phyloP scores from a whole-genome alignment of 2,329 filamentous ascomycete genomes.

The Colletotrichum kahawae region DNA sequence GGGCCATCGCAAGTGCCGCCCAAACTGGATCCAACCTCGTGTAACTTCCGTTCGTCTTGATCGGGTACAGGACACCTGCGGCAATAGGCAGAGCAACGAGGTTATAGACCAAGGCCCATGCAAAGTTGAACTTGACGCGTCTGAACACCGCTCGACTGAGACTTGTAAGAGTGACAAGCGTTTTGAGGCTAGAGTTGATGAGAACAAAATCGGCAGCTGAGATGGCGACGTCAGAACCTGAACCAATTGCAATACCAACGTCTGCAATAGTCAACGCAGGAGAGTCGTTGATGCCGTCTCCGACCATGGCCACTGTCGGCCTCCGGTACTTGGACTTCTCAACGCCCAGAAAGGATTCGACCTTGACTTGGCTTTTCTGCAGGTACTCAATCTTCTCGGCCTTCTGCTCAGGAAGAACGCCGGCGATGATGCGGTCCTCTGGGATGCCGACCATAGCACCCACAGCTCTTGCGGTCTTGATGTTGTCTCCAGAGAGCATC shows the following conservation, averaged over 20 bases:
- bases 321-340: conserved; percentile 39
- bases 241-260: conserved; percentile 83
- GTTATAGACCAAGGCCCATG: conserved; percentile 86
- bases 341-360: not conserved
- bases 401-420: conserved; percentile 86
- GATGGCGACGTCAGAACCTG: conserved; percentile 84
- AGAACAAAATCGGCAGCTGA: conserved; percentile 83
- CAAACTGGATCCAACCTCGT: conserved; percentile 78
- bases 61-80: conserved; percentile 75
- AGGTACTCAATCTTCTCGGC: conserved; percentile 71
- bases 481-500: conserved; percentile 94
- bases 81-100: conserved; percentile 78
- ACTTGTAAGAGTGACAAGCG: conserved; percentile 76
- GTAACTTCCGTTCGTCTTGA: conserved; percentile 56
- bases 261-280: conserved; percentile 84
- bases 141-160: conserved; percentile 76
- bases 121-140: conserved; percentile 84
- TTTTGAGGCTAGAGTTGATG: conserved; percentile 71
- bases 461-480: conserved; percentile 80
- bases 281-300: conserved; percentile 89
- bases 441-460: conserved; percentile 78
- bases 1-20: conserved; percentile 90
- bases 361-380: conserved; percentile 45
- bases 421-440: conserved; percentile 77
- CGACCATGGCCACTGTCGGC: conserved; percentile 77